Evolutionary conservation across 768 basidiomycete genomes (phyloP).

Genomic region (Leccinum barrowsii): DNA sequence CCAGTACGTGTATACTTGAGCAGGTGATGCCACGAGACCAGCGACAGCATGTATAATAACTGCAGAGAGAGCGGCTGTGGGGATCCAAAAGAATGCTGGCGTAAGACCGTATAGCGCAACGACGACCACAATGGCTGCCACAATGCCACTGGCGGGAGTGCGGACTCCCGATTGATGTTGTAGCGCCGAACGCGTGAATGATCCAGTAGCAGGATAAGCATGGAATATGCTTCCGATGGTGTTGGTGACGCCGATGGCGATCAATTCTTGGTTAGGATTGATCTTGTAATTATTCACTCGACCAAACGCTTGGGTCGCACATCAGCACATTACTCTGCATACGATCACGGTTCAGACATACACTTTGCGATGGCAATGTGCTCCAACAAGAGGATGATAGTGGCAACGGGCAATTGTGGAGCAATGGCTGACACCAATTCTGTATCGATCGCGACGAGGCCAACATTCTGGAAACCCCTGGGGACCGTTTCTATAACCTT

Average conservation of each 20-base stretch:
- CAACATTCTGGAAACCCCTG: conserved; percentile 68
- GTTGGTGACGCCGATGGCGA: conserved; percentile 97
- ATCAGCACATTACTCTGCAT: conserved; percentile 9
- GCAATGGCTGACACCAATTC: conserved; percentile 65
- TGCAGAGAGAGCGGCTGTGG: conserved; percentile 78
- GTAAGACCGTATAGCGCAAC: conserved; percentile 95
- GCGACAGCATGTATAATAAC: conserved; percentile 93
- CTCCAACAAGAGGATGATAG: conserved; percentile 87
- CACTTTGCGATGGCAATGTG: conserved; percentile 98
- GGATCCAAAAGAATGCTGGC: conserved; percentile 89
- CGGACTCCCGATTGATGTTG: conserved; percentile 97
- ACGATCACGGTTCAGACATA: conserved; percentile 32
- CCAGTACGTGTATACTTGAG: conserved; percentile 87
- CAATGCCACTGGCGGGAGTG: conserved; percentile 85
- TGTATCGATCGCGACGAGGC: conserved; percentile 41
- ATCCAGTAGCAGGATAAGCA: conserved; percentile 96
- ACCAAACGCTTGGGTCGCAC: conserved; percentile 70
- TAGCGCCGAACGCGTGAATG: conserved; percentile 96
- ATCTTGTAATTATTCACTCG: conserved; percentile 94
- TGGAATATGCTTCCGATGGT: conserved; percentile 84
- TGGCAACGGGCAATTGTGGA: conserved; percentile 75
- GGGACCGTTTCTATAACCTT: conserved; percentile 82
- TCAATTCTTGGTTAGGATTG: conserved; percentile 89
- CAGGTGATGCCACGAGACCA: conserved; percentile 81
- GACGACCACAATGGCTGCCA: conserved; percentile 84